phyloP scores from a whole-genome alignment of 768 basidiomycete genomes.

The Phlegmacium glaucopus region DNA sequence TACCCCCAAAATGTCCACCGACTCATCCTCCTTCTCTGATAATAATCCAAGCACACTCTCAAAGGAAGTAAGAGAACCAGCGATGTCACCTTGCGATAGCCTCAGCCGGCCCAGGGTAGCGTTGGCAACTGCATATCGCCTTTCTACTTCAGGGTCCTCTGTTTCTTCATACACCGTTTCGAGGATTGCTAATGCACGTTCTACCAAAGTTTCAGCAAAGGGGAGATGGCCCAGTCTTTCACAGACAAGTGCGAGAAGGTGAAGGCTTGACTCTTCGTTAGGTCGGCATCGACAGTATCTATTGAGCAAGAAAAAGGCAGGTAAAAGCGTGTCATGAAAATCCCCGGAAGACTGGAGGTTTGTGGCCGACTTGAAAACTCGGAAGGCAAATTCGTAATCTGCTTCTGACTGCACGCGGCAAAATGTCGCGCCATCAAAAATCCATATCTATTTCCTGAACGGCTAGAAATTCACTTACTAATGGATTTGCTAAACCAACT shows the following conservation, averaged over 20 bases:
- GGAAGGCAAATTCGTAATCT: constrained; percentile 71
- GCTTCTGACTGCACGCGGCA: constrained; percentile 66
- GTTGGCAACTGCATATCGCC: constrained; percentile 78
- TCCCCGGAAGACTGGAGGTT: constrained; percentile 8
- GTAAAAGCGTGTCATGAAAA: constrained; percentile 51
- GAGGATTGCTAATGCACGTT: constrained; percentile 65
- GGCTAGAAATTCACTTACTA: constrained; percentile 42
- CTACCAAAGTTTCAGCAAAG: constrained; percentile 53
- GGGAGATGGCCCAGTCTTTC: constrained; percentile 76
- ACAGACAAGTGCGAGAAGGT: constrained; percentile 82
- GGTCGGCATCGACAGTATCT: constrained; percentile 71
- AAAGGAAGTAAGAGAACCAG: constrained; percentile 64
- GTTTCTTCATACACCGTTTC: constrained; percentile 86
- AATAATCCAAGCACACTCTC: constrained; percentile 72
- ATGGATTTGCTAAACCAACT: constrained; percentile 49
- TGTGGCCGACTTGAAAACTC: constrained; percentile 42
- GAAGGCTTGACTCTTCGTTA: constrained; percentile 68
- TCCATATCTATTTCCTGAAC: no score
- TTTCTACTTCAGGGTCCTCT: constrained; percentile 77
- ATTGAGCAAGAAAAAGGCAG: constrained; percentile 77
- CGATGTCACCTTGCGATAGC: constrained; percentile 56
- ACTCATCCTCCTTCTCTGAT: constrained; percentile 40
- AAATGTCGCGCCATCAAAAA: neutral
- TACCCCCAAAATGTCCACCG: constrained; percentile 43
- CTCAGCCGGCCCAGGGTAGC: constrained; percentile 76